Base-by-base conservation (phyloP, 2,329 filamentous ascomycete genomes). In the Arthrobotrys iridis region DNA sequence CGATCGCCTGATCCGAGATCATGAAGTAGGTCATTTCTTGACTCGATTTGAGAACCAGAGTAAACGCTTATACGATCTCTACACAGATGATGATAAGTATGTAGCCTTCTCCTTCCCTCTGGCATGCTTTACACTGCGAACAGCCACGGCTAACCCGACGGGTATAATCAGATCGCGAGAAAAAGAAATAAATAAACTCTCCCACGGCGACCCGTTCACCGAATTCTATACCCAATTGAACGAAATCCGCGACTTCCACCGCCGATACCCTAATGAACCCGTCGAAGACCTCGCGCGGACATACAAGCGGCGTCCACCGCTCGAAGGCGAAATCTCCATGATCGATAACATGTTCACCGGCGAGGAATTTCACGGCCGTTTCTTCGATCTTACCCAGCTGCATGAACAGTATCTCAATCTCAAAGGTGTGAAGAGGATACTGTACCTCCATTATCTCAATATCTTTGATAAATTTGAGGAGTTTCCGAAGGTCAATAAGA, bases 341-440 rank as follows among this genome's bases (percentile, higher is more conserved):
- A 90, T 97, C 52, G 94, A 98, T 80, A 89, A 88, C 70, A 91
- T 98, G 85, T 99, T 99, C 82, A 96, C 93, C 0, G 95, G 95
- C 76, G 96, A 99, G 83, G 95, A 99, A 82, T 91, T 90, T 0
- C 97, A 91, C 80, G 95, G 95, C 45, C 91, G 93, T 79, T 99
- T 92, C 83, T 91, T 99, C 80, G 95, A 99, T 82, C 84, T 99
- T 50, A 94, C 91, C 15, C 87, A 86, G 40, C 88, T 89, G 78
- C 93, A 98, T 82, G 94, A 98, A 80, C 86, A 91, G 11, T 99
- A 93, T 81, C 86, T 97, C 74, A 99, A 99, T 81, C 85, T 99
- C 6, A 91, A 93, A 1, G 90, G 91, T 6, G 89, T 93, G 18
- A 96, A 96, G 83, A 88, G 94, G 62, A 84, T 95, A 43, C 91